These are phyloP conservation scores for Sporisorium reilianum DNA, from an alignment of 1,284 basidiomycete genomes.

Conservation along the genomic window DNA sequence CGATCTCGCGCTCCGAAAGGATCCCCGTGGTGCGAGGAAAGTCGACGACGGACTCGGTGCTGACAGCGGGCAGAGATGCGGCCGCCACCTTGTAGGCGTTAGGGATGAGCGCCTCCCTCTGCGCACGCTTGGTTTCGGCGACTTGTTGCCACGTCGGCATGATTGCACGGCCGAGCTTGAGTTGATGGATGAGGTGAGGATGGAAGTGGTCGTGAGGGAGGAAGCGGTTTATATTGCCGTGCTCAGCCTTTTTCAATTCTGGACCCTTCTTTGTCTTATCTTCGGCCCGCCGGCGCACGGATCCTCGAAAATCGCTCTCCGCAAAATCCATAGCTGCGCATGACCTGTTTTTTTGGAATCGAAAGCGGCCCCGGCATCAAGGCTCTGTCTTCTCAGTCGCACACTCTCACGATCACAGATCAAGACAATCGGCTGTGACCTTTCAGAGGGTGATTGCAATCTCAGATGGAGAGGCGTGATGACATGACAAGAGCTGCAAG, in stretches of 20 bases:
- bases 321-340: background rate
- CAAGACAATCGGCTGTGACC: background rate
- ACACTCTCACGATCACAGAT: background rate
- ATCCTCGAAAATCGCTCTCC: background rate
- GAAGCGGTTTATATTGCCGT: background rate
- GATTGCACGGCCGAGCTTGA: background rate
- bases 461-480: background rate
- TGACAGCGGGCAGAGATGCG: slow-evolving; percentile 28
- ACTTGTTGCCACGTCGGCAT: slow-evolving; percentile 48
- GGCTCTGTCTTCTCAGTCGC: background rate
- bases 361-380: no score
- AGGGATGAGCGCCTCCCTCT: slow-evolving; percentile 48
- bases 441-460: background rate
- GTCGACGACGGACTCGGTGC: slow-evolving; percentile 35
- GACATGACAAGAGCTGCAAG: background rate
- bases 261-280: slow-evolving; percentile 3
- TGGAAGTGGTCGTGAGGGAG: background rate
- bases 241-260: background rate
- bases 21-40: slow-evolving; percentile 39
- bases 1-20: slow-evolving; percentile 41
- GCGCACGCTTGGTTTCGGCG: slow-evolving; percentile 37
- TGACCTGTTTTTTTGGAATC: background rate
- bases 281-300: slow-evolving; percentile 1
- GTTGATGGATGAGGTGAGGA: no score
- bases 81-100: slow-evolving; percentile 33